Conservation (phyloP, 108 stramenopile genomes). For the Fragilaria radians region DNA sequence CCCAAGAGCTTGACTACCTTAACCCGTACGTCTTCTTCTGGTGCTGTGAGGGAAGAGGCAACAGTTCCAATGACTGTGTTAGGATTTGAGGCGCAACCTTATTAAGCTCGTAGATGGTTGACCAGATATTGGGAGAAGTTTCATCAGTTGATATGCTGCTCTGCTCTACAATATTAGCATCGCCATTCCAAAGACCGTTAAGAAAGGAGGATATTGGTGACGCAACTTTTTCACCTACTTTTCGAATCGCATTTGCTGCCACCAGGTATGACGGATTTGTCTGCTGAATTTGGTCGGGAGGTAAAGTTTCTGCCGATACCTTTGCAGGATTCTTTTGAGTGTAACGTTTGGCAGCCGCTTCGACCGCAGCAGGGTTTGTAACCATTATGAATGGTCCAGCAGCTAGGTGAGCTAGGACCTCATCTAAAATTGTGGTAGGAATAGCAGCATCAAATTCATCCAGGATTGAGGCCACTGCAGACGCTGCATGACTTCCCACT, state of each 20-base stretch:
- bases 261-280: slow-evolving; percentile 60
- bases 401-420: slow-evolving; percentile 53
- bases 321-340: slow-evolving; percentile 8
- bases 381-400: slow-evolving; percentile 57
- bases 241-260: slow-evolving; percentile 47
- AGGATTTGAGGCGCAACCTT: slow-evolving; percentile 59
- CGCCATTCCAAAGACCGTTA: slow-evolving; percentile 66
- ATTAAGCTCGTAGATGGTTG: slow-evolving; percentile 64
- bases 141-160: slow-evolving; percentile 31
- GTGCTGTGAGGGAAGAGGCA: slow-evolving; percentile 28
- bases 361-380: slow-evolving; percentile 29
- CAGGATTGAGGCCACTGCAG: slow-evolving; percentile 50
- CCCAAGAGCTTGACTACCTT: slow-evolving; percentile 59
- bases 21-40: slow-evolving; percentile 33
- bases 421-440: slow-evolving; percentile 67
- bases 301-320: slow-evolving; percentile 4
- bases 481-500: slow-evolving; percentile 40
- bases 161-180: slow-evolving; percentile 37
- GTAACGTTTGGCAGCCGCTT: slow-evolving; percentile 11
- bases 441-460: slow-evolving; percentile 69
- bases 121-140: slow-evolving; percentile 40
- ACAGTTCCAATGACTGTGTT: slow-evolving; percentile 77
- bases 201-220: slow-evolving; percentile 57
- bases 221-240: slow-evolving; percentile 50
- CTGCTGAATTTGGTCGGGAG: slow-evolving; percentile 43